These are phyloP conservation scores for Alternaria metachromatica DNA, from an alignment of 2,329 filamentous ascomycete species.

Conservation along the genomic window DNA sequence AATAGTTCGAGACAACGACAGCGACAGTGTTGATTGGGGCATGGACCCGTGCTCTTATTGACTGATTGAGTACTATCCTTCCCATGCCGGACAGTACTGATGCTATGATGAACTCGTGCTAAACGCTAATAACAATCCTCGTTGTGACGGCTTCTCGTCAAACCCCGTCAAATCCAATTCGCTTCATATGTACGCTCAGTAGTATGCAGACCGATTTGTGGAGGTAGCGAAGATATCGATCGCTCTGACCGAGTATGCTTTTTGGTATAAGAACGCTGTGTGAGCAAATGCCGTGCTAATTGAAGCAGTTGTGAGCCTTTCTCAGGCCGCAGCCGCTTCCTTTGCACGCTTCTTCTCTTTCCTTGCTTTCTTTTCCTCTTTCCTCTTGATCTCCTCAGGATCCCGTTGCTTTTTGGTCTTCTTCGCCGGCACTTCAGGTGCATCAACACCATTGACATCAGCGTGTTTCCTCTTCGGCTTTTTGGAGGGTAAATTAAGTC, in stretches of 20 bases:
- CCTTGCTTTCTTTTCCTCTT: slow-evolving; percentile 48
- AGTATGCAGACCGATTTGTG: not conserved
- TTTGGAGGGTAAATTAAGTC: slow-evolving; percentile 28
- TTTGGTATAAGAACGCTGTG: not conserved
- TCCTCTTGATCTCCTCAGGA: slow-evolving; percentile 43
- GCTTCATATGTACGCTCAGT: not conserved
- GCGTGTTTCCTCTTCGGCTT: slow-evolving; percentile 52
- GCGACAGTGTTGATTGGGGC: not conserved
- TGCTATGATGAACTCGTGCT: not conserved
- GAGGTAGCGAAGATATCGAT: not conserved
- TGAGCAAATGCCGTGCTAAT: not conserved
- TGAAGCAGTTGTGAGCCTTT: not conserved
- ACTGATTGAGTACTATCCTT: not conserved
- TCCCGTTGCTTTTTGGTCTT: slow-evolving; percentile 50
- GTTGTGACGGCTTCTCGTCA: not conserved
- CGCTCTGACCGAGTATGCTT: not conserved
- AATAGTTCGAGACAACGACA: not conserved
- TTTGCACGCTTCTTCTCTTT: slow-evolving; percentile 47
- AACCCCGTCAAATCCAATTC: not conserved
- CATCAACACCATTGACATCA: slow-evolving; percentile 37
- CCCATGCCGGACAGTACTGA: not conserved
- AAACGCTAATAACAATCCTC: not conserved
- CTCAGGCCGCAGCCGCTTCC: slow-evolving; percentile 28
- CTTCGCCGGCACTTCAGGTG: slow-evolving; percentile 42
- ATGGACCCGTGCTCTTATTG: not conserved